Conservation (phyloP, 495 filamentous ascomycete genomes). For the Talaromyces trachyspermus region DNA sequence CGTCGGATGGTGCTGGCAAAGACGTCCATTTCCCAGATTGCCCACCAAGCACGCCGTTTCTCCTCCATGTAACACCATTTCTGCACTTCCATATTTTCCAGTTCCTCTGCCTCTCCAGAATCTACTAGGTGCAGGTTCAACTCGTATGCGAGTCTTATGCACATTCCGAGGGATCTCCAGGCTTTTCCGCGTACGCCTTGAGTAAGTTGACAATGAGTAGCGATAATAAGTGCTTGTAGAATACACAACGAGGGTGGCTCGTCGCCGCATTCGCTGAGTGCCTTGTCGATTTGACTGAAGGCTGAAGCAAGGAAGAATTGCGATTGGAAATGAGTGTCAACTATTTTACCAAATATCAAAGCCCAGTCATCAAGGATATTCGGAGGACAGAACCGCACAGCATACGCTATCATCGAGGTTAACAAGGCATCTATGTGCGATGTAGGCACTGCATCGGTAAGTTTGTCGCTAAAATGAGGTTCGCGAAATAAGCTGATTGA, state of each 20-base stretch:
- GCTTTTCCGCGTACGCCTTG: not conserved
- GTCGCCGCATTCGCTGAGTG: not conserved
- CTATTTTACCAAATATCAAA: no score
- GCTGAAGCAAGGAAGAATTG: not conserved
- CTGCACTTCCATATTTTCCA: not conserved
- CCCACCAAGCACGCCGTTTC: constrained; percentile 28
- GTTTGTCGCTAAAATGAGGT: not conserved
- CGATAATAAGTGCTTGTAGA: constrained; percentile 1
- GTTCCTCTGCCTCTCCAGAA: not conserved
- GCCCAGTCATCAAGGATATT: not conserved
- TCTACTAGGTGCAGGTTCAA: constrained; percentile 8
- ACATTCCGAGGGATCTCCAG: not conserved
- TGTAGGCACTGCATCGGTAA: not conserved
- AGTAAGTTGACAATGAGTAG: not conserved
- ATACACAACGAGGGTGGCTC: not conserved
- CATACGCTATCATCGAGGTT: not conserved
- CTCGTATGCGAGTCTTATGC: constrained; percentile 10
- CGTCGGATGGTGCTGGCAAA: constrained; percentile 27
- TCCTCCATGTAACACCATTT: not conserved
- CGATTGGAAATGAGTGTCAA: not conserved
- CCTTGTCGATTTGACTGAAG: not conserved
- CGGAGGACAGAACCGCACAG: not conserved
- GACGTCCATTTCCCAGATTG: constrained; percentile 33
- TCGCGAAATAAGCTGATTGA: not conserved
- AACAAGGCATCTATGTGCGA: not conserved